phyloP scores from a whole-genome alignment of 108 stramenopile genomes.

The Hondaea fermentalgiana region DNA sequence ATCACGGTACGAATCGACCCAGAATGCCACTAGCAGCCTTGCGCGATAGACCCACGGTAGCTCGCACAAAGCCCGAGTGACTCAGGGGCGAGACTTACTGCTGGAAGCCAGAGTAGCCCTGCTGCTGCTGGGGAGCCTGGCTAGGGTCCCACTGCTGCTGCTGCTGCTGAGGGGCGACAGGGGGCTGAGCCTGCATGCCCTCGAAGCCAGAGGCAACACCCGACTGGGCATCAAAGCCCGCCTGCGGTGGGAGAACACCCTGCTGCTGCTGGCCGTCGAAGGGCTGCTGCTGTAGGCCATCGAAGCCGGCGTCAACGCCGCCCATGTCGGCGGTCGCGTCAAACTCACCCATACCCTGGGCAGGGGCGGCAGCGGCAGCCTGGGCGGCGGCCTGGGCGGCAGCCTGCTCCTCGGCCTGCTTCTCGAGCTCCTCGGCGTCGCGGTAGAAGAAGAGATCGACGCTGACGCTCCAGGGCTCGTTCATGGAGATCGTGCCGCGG shows the following conservation, averaged over 20 bases:
- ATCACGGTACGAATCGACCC: too few relatives aligned
- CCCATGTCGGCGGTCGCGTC: conserved; percentile 38
- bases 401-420: conserved; percentile 84
- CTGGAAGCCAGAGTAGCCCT: background rate
- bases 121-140: background rate
- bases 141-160: background rate
- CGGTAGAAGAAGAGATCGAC: conserved; percentile 99
- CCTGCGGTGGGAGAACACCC: background rate
- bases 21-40: too few relatives aligned
- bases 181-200: background rate
- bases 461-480: conserved; percentile 85
- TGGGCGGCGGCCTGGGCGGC: conserved; percentile 69
- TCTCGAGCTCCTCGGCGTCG: conserved; percentile 98
- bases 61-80: too few relatives aligned
- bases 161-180: background rate
- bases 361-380: conserved; percentile 27
- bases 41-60: too few relatives aligned
- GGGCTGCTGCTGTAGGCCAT: background rate
- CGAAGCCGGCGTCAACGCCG: conserved; percentile 12
- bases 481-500: conserved; percentile 84
- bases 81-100: background rate
- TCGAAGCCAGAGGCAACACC: background rate
- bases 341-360: conserved; percentile 34
- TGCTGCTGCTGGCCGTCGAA: background rate
- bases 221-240: background rate